Conservation (phyloP, 1,139 yeast species). For the Yamadazyma epiphylla region DNA sequence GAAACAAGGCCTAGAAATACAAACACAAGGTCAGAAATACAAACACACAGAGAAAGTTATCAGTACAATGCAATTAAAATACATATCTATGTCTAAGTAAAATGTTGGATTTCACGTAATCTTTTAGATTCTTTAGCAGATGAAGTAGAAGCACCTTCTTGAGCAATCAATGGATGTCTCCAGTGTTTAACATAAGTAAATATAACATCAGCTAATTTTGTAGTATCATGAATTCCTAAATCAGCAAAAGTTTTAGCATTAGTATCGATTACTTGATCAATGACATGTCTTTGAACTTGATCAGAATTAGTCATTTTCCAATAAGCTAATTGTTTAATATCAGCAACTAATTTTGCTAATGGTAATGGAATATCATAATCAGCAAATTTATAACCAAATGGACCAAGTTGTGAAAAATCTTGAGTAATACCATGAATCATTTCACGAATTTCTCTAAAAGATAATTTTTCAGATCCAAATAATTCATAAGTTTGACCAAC, state of each 20-base stretch:
- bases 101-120: conserved; percentile 47
- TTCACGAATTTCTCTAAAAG: conserved; percentile 65
- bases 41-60: too few species aligned
- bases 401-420: conserved; percentile 54
- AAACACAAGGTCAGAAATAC: too few species aligned
- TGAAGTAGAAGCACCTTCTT: conserved; percentile 44
- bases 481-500: conserved; percentile 75
- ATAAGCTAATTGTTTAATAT: conserved; percentile 53
- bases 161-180: conserved; percentile 51
- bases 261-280: conserved; percentile 63
- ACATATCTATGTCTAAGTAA: conserved; percentile 16
- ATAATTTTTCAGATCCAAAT: conserved; percentile 65
- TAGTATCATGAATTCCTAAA: conserved; percentile 65
- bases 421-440: conserved; percentile 65
- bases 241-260: conserved; percentile 65
- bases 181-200: conserved; percentile 60
- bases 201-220: conserved; percentile 64
- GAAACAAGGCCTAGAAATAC: too few species aligned
- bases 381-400: conserved; percentile 34
- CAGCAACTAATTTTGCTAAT: conserved; percentile 44
- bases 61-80: too few species aligned
- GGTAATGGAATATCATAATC: conserved; percentile 30
- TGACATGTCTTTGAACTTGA: conserved; percentile 70
- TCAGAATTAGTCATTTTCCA: conserved; percentile 74
- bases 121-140: conserved; percentile 38